Evolutionary conservation across 2,329 filamentous ascomycete genomes (phyloP).

Genomic region (Penicillium brevicompactum): DNA sequence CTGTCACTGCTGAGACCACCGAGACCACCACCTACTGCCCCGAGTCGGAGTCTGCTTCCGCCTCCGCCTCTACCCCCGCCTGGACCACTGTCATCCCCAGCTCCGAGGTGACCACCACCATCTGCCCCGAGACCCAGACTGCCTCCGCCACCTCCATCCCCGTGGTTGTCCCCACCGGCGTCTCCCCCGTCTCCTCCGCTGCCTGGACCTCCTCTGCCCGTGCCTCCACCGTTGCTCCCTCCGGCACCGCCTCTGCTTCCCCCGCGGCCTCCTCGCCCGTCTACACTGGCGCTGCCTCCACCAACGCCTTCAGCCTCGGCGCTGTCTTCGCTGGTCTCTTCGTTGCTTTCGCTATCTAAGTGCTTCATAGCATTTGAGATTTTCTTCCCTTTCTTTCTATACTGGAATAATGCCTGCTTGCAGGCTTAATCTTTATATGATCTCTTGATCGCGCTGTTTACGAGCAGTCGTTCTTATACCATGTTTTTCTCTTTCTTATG

Average conservation of each 20-base stretch:
- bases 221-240: slow-evolving; percentile 4
- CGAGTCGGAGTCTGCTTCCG: slow-evolving; percentile 15
- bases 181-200: slow-evolving; percentile 10
- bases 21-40: slow-evolving; percentile 19
- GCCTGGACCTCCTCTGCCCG: slow-evolving; percentile 4
- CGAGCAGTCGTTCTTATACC: not conserved
- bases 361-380: not conserved
- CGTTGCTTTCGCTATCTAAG: slow-evolving; percentile 41
- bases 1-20: slow-evolving; percentile 1
- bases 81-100: slow-evolving; percentile 15
- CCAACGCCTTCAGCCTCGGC: slow-evolving; percentile 38
- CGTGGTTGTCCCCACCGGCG: slow-evolving; percentile 6
- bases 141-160: slow-evolving; percentile 10
- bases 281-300: slow-evolving; percentile 37
- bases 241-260: slow-evolving; percentile 10
- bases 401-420: slow-evolving; percentile 5
- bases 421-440: slow-evolving; percentile 6
- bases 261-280: slow-evolving; percentile 10
- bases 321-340: slow-evolving; percentile 37
- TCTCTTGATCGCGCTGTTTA: not conserved
- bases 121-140: slow-evolving; percentile 25
- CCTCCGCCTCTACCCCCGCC: slow-evolving; percentile 7
- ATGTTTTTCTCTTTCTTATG: slow-evolving; percentile 1
- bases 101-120: slow-evolving; percentile 24
- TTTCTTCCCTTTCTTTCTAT: slow-evolving; percentile 2